Evolutionary conservation across 139 green algal species (phyloP).

Genomic region (Deuterostichococcus epilithicus): DNA sequence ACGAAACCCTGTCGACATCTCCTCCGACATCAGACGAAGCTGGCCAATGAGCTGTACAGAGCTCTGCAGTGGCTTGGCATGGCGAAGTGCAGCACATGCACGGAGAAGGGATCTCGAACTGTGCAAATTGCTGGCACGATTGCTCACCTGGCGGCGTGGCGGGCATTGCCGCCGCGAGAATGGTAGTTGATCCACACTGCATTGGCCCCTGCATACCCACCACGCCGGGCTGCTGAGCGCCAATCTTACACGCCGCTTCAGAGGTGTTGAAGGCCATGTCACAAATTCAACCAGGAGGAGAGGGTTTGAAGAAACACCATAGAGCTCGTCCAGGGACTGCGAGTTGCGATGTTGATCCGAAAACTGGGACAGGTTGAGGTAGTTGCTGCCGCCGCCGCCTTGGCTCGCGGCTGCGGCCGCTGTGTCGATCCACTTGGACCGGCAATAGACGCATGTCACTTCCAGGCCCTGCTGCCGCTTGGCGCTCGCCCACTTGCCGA

Average conservation of each 20-base stretch:
- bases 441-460: slow-evolving; percentile 19
- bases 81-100: too few relatives aligned
- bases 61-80: too few relatives aligned
- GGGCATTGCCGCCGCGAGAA: background rate
- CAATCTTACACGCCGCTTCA: too few relatives aligned
- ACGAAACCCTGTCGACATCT: too few relatives aligned
- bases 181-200: background rate
- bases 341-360: slow-evolving; percentile 7
- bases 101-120: background rate
- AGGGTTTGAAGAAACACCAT: slow-evolving; percentile 3
- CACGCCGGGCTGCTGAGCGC: background rate
- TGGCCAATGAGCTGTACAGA: too few relatives aligned
- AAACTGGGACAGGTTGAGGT: slow-evolving; percentile 34
- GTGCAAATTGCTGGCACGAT: too few relatives aligned
- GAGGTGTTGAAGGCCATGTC: too few relatives aligned
- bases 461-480: background rate
- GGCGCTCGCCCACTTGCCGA: slow-evolving; percentile 10
- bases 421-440: background rate
- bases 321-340: slow-evolving; percentile 24
- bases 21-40: too few relatives aligned
- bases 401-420: too few relatives aligned
- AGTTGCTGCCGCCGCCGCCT: background rate
- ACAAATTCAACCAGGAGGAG: too few relatives aligned
- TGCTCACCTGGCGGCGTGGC: background rate
- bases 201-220: background rate